phyloP scores from a whole-genome alignment of 1,284 basidiomycete genomes.

The Rhodotorula sp. region DNA sequence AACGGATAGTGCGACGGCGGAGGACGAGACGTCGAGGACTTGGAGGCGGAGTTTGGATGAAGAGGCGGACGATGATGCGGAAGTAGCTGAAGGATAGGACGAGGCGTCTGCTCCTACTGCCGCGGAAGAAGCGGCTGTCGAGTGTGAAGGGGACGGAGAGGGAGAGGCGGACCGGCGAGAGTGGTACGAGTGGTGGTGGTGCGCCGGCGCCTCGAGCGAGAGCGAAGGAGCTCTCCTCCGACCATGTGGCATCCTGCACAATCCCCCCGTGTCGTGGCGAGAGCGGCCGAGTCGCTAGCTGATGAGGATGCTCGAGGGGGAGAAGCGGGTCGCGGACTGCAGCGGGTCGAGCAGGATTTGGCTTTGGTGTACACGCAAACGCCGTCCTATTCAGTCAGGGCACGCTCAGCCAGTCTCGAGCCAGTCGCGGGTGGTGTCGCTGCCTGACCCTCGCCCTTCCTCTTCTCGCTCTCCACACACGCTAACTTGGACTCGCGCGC shows the following conservation, averaged over 20 bases:
- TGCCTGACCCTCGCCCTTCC: not conserved
- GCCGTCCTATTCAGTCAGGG: no score
- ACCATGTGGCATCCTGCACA: not conserved
- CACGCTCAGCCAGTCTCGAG: not conserved
- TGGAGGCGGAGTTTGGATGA: slow-evolving; percentile 16
- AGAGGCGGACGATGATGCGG: not conserved
- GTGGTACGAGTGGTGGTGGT: not conserved
- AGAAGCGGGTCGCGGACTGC: not conserved
- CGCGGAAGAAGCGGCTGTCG: not conserved
- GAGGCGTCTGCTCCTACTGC: not conserved
- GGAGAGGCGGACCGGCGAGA: not conserved
- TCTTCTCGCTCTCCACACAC: not conserved
- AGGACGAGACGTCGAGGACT: slow-evolving; percentile 40
- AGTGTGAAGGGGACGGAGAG: not conserved
- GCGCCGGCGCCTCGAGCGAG: not conserved
- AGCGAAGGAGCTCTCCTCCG: slow-evolving; percentile 8
- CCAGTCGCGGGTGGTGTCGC: not conserved
- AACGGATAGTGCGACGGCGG: slow-evolving; percentile 37
- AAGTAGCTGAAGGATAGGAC: not conserved
- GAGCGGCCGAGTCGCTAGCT: not conserved
- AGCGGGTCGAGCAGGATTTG: not conserved
- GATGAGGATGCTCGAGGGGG: not conserved
- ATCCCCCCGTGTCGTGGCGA: not conserved
- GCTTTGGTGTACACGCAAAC: not conserved
- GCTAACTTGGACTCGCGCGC: not conserved